These are phyloP conservation scores for Mortierella sp. DNA, from an alignment of 371 early-diverging fungal genomes.

Conservation along the genomic window DNA sequence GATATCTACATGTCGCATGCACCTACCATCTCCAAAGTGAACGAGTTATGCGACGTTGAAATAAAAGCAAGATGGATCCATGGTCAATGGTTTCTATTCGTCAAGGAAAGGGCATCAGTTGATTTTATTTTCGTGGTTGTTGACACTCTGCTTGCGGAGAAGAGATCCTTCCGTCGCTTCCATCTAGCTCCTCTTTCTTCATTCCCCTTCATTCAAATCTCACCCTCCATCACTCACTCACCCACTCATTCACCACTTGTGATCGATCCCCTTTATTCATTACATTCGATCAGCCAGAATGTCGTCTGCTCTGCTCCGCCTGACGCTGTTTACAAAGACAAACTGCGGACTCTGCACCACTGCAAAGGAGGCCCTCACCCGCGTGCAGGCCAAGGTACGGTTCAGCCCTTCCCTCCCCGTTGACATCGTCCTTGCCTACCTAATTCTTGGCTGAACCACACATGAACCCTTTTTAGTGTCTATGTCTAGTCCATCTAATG, in stretches of 20 bases:
- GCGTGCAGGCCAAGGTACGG: conserved; percentile 47
- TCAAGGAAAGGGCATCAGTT: too few species aligned
- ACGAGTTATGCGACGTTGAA: too few species aligned
- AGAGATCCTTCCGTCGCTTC: conserved; percentile 8
- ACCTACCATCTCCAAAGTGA: too few species aligned
- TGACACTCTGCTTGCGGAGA: not conserved
- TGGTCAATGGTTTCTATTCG: too few species aligned
- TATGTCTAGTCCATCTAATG: not conserved
- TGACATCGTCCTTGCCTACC: not conserved
- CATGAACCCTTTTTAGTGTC: not conserved
- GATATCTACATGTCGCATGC: too few species aligned
- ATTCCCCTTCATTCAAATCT: not conserved
- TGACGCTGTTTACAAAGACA: conserved; percentile 53
- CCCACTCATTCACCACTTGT: conserved; percentile 11
- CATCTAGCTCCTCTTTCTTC: conserved; percentile 6
- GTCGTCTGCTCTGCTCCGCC: conserved; percentile 35
- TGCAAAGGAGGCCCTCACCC: conserved; percentile 52
- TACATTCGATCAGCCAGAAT: conserved; percentile 14
- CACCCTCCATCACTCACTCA: not conserved
- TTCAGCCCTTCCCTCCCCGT: not conserved
- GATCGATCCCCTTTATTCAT: too few species aligned
- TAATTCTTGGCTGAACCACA: not conserved
- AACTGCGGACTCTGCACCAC: conserved; percentile 56
- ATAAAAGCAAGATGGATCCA: too few species aligned
- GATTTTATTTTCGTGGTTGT: not conserved